Conservation (phyloP, 2,329 filamentous ascomycete genomes). For the Ascomycota sp. region DNA sequence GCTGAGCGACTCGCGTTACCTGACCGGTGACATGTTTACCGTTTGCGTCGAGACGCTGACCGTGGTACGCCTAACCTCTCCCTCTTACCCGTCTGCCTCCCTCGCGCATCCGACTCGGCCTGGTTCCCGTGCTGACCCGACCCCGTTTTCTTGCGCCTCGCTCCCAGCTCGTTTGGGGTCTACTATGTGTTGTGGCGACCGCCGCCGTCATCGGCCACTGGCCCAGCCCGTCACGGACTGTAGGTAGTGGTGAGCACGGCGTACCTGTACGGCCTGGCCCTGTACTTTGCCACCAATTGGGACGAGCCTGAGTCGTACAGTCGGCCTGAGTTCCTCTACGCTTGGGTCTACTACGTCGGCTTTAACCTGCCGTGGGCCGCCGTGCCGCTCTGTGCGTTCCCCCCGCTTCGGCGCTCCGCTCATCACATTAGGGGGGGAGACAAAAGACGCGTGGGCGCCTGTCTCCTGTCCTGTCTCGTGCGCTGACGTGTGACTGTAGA, state of each 20-base stretch:
- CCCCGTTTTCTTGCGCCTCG: too few species aligned
- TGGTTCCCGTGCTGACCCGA: too few species aligned
- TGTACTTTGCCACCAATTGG: constrained; percentile 40
- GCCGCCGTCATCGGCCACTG: constrained; percentile 21
- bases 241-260: constrained; percentile 30
- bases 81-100: too few species aligned
- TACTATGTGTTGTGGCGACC: constrained; percentile 31
- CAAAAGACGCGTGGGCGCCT: too few species aligned
- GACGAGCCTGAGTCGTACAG: constrained; percentile 29
- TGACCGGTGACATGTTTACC: constrained; percentile 65
- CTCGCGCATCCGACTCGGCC: background rate
- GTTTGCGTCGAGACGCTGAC: constrained; percentile 77
- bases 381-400: too few species aligned
- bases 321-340: constrained; percentile 39
- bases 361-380: constrained; percentile 41
- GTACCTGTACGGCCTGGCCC: constrained; percentile 38
- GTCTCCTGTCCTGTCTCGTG: too few species aligned
- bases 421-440: too few species aligned
- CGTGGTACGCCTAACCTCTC: constrained; percentile 46
- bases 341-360: constrained; percentile 41
- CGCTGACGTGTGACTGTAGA: too few species aligned
- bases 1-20: constrained; percentile 68
- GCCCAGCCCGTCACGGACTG: constrained; percentile 25
- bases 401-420: too few species aligned
- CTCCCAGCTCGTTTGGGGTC: constrained; percentile 33